Evolutionary conservation across 352 stramenopile species (phyloP), one percentile per base, ranked within the genome.

Genomic region (Phytophthora sp.): DNA sequence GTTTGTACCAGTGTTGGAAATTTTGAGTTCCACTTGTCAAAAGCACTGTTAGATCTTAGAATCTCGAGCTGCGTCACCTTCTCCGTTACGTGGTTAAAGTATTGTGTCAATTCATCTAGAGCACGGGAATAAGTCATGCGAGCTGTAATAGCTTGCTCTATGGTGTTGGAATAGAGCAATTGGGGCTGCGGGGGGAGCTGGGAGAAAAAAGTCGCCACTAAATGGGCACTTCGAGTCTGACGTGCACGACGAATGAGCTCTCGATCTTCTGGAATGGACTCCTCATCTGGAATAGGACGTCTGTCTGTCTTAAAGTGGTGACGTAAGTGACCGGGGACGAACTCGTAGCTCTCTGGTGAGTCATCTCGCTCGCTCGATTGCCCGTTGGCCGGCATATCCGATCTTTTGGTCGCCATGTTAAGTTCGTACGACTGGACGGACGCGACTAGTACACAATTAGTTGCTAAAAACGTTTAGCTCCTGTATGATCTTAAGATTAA

Each of bases 1-100:
- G 76, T 51, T 53, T 94, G 86, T 1, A 91, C 66, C 26, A 92
- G 55, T 18, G 80, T 92, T 1, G 80, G 82, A 13, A 86, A 70
- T 20, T 74, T 81, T 29, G 54, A 45, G 7, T 29, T 45, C 27
- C 33, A 39, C 8, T 5, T 18, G 47, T 64, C 45, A 9, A 57
- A 57, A 35, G 1, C 21, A 7, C 46, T 29, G 39, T 18, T 27
- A n/a, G 45, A n/a, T n/a, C n/a, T n/a, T n/a, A n/a, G 36, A 42
- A 39, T 12, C 15, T 84, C 73, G 4, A 84, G 50, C 7, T 59
- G 50, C 18, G 53, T 35, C 13, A 82, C 46, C 11, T 57, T 77
- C 0, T 23, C 26, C 7, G 50, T 64, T 5, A 89, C 63, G 6
- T 78, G 51, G 1, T 36, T 7, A 23, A 89, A 82, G 41, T 85